Conservation (phyloP, 176 grass and related monocot genomes). For the Paspalum vaginatum region DNA sequence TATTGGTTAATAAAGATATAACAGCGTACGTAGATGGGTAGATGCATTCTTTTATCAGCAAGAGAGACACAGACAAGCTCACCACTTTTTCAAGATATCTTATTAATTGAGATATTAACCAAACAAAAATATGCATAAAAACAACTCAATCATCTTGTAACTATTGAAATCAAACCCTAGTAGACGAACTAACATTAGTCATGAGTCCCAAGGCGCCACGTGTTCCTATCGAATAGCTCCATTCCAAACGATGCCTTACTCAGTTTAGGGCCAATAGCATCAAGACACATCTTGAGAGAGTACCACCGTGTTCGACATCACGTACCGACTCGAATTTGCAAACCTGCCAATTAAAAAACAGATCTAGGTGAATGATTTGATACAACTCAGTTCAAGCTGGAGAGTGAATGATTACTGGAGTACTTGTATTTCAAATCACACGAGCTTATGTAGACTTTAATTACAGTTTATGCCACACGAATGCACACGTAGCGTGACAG, state of each 20-base stretch:
- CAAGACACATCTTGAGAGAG: neutral
- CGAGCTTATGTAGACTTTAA: neutral
- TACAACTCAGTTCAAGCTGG: slow-evolving; percentile 23
- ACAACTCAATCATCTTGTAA: too few relatives aligned
- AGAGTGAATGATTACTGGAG: slow-evolving; percentile 15
- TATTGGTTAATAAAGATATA: too few relatives aligned
- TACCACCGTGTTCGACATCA: neutral
- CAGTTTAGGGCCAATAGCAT: neutral
- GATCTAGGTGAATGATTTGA: slow-evolving; percentile 1
- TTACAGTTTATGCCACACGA: slow-evolving; percentile 9
- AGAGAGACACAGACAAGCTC: too few relatives aligned
- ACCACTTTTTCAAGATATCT: too few relatives aligned
- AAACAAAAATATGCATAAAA: too few relatives aligned
- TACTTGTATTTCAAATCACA: slow-evolving; percentile 30
- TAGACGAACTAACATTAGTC: neutral
- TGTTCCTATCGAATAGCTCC: neutral
- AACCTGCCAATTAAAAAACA: neutral
- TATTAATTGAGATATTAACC: too few relatives aligned
- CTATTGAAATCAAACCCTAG: too few relatives aligned
- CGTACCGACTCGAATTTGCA: neutral
- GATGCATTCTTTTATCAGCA: too few relatives aligned
- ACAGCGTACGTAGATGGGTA: too few relatives aligned
- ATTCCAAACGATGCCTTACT: neutral
- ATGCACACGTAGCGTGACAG: slow-evolving; percentile 38
- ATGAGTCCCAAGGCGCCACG: neutral